Evolutionary conservation across 345 rosid species (phyloP).

Genomic region (Eucalyptus cloeziana): DNA sequence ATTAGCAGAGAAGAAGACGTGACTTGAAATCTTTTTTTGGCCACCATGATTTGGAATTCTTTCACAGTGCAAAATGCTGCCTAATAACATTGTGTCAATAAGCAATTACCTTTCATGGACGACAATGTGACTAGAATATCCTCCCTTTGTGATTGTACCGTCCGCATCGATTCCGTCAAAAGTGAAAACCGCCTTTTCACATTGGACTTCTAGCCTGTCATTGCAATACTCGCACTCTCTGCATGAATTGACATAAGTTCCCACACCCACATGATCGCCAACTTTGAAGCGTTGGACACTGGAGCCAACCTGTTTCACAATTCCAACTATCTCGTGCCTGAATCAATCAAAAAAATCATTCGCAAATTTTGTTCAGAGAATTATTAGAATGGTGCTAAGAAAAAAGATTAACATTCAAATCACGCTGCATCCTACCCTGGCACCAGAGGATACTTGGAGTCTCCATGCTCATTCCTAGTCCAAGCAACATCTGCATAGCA

Average conservation of each 20-base stretch:
- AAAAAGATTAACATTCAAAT: not conserved
- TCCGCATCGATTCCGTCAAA: slow-evolving; percentile 62
- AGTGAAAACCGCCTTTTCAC: slow-evolving; percentile 49
- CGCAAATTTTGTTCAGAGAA: not conserved
- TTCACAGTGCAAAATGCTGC: not conserved
- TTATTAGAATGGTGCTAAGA: not conserved
- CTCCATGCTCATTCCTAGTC: slow-evolving; percentile 67
- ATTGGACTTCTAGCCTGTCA: slow-evolving; percentile 34
- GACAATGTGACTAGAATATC: slow-evolving; percentile 66
- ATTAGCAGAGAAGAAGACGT: not conserved
- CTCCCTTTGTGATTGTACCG: slow-evolving; percentile 77
- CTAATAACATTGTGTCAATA: not conserved
- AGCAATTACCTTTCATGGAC: slow-evolving; percentile 53
- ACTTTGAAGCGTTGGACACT: slow-evolving; percentile 23
- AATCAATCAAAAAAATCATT: not conserved
- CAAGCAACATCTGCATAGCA: slow-evolving; percentile 78
- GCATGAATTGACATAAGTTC: slow-evolving; percentile 75
- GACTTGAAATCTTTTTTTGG: not conserved
- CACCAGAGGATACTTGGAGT: slow-evolving; percentile 62
- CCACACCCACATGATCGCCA: slow-evolving; percentile 89
- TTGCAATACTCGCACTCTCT: slow-evolving; percentile 69
- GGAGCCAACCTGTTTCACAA: too few relatives aligned
- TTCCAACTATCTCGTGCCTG: slow-evolving; percentile 46
- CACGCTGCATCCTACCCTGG: slow-evolving; percentile 44
- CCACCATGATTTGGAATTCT: not conserved